A percentile compares a stretch with the other conserved stretches of the same genome.
Evolutionary conservation across 2,329 filamentous ascomycete genomes (phyloP).

Genomic region (Pseudopithomyces maydicus): DNA sequence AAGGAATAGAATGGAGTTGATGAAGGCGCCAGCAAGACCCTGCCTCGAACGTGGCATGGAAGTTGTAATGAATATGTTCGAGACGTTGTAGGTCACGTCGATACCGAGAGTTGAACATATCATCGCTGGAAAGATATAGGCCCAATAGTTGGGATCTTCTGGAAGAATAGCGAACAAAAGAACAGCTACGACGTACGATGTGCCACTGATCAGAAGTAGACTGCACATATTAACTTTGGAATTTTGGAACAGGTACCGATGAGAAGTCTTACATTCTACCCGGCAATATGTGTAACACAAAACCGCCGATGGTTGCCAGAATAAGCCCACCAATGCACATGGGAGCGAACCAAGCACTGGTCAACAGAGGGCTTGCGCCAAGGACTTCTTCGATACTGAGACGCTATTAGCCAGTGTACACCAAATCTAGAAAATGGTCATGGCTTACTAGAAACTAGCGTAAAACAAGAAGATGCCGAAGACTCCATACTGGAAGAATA

Average conservation of each 20-base stretch:
- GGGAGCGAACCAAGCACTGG: constrained; percentile 42
- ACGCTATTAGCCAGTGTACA: not conserved
- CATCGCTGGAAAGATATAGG: constrained; percentile 49
- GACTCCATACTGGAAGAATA: constrained; percentile 52
- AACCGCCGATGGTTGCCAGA: constrained; percentile 38
- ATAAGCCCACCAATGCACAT: constrained; percentile 44
- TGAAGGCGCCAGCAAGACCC: constrained; percentile 42
- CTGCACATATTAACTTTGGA: constrained; percentile 1
- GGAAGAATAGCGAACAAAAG: constrained; percentile 43
- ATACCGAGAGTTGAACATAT: constrained; percentile 48
- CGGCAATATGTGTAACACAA: constrained; percentile 42
- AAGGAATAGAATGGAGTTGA: constrained; percentile 43
- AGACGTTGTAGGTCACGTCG: constrained; percentile 45
- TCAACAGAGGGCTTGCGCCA: constrained; percentile 33
- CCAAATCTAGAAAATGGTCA: not conserved
- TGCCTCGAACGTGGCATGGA: constrained; percentile 40
- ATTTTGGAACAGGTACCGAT: not conserved
- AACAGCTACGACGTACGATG: constrained; percentile 33
- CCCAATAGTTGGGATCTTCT: constrained; percentile 42
- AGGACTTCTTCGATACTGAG: constrained; percentile 35
- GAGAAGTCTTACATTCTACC: constrained; percentile 28
- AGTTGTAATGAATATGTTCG: constrained; percentile 46
- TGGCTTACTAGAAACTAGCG: constrained; percentile 40
- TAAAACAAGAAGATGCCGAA: constrained; percentile 48
- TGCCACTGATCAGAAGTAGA: constrained; percentile 37